These are phyloP conservation scores for Vinca minor DNA, from an alignment of 257 asterid species.

Conservation along the genomic window DNA sequence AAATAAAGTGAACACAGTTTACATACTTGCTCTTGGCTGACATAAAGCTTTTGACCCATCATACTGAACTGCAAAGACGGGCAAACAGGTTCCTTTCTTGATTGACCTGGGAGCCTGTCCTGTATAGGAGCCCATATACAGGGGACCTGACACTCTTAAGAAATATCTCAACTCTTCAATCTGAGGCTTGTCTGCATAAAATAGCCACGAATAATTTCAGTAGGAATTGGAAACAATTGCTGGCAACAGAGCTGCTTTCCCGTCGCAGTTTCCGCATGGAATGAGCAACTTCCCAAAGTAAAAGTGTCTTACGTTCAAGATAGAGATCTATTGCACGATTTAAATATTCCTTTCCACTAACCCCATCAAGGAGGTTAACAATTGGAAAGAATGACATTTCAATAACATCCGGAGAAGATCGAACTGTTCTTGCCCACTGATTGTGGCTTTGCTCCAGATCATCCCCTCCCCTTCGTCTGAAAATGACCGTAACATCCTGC, in stretches of 20 bases:
- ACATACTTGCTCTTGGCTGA: constrained; percentile 79
- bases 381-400: constrained; percentile 73
- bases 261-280: no score
- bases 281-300: no score
- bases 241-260: neutral
- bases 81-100: constrained; percentile 85
- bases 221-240: neutral
- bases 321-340: constrained; percentile 64
- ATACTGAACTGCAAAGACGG: constrained; percentile 74
- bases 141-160: constrained; percentile 76
- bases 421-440: constrained; percentile 62
- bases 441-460: constrained; percentile 77
- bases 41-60: constrained; percentile 85
- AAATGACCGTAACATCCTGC: constrained; percentile 80
- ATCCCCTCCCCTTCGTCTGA: constrained; percentile 88
- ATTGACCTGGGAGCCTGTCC: constrained; percentile 63
- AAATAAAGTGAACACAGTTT: no score
- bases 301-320: constrained; percentile 53
- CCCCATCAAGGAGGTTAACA: constrained; percentile 63
- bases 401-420: constrained; percentile 75
- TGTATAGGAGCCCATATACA: constrained; percentile 73
- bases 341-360: constrained; percentile 56
- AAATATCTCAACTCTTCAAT: constrained; percentile 76
- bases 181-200: constrained; percentile 75
- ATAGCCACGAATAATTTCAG: constrained; percentile 10